phyloP scores from a whole-genome alignment of 108 stramenopile genomes.

The Nannochloropsis salina region DNA sequence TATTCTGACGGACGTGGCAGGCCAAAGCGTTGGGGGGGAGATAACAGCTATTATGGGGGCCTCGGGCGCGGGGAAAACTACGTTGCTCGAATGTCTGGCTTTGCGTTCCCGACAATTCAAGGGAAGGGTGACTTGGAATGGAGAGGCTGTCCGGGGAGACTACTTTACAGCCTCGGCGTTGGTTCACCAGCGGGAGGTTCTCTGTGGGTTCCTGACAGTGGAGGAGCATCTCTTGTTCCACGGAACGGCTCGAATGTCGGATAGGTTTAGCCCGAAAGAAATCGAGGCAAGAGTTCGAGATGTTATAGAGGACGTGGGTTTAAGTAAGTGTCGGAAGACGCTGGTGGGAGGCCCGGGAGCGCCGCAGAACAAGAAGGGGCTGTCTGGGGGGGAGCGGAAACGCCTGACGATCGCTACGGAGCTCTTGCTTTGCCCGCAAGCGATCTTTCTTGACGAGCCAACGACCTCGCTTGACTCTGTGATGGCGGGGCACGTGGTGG shows the following conservation, averaged over 20 bases:
- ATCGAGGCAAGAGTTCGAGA: not conserved
- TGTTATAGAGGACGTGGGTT: not conserved
- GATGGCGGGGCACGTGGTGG: conserved; percentile 55
- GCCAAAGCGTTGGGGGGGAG: not conserved
- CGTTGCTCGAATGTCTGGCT: conserved; percentile 50
- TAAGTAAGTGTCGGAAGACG: conserved; percentile 4
- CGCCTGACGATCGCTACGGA: conserved; percentile 36
- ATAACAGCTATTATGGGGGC: conserved; percentile 52
- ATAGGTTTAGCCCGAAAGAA: not conserved
- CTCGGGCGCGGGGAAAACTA: conserved; percentile 51
- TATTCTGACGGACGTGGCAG: not conserved
- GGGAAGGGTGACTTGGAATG: not conserved
- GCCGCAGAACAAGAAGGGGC: not conserved
- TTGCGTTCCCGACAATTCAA: conserved; percentile 22
- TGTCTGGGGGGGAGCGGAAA: conserved; percentile 51
- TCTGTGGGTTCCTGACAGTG: conserved; percentile 12
- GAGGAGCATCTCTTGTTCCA: not conserved
- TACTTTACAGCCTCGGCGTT: conserved; percentile 1
- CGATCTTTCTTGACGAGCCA: conserved; percentile 45
- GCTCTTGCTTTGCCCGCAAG: conserved; percentile 28
- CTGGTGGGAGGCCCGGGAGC: not conserved
- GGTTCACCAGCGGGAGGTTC: not conserved
- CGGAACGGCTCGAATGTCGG: not conserved
- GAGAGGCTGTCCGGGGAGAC: not conserved
- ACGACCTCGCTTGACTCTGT: conserved; percentile 55